Evolutionary conservation across 441 rosid genomes (phyloP).

Genomic region (Daphne laureola): DNA sequence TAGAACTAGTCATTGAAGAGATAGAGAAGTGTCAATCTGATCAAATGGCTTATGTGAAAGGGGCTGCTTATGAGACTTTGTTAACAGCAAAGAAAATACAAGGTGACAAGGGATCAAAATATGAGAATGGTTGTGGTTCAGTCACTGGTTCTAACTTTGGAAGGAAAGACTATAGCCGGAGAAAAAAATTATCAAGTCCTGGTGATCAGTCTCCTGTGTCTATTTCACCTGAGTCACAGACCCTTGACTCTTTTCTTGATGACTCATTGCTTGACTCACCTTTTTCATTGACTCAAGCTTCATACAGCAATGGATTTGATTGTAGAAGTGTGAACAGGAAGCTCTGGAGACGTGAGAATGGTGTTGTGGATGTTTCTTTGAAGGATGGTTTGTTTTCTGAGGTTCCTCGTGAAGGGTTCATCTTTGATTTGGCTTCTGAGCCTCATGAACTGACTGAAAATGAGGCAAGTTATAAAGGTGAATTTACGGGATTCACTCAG

Average conservation of each 20-base stretch:
- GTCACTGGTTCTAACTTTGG: slow-evolving; percentile 57
- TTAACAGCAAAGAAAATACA: slow-evolving; percentile 55
- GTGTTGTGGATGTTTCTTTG: slow-evolving; percentile 71
- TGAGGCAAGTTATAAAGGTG: slow-evolving; percentile 32
- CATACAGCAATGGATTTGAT: slow-evolving; percentile 39
- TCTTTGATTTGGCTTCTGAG: slow-evolving; percentile 32
- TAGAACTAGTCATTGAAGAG: slow-evolving; percentile 49
- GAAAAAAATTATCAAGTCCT: slow-evolving; percentile 21
- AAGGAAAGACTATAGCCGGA: slow-evolving; percentile 26
- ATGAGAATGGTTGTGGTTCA: slow-evolving; percentile 53
- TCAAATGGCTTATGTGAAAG: slow-evolving; percentile 60
- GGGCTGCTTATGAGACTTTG: slow-evolving; percentile 74
- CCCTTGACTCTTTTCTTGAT: slow-evolving; percentile 48
- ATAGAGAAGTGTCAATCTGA: slow-evolving; percentile 70
- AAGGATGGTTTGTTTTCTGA: slow-evolving; percentile 78
- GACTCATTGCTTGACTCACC: slow-evolving; percentile 76
- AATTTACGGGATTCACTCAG: slow-evolving; percentile 54
- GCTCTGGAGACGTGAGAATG: slow-evolving; percentile 61
- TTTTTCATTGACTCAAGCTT: slow-evolving; percentile 36
- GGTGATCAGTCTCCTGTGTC: slow-evolving; percentile 38
- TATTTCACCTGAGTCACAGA: slow-evolving; percentile 71
- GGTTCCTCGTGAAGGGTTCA: slow-evolving; percentile 32
- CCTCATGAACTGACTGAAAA: slow-evolving; percentile 28
- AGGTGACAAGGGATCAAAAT: slow-evolving; percentile 32
- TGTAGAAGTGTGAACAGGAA: slow-evolving; percentile 58